Evolutionary conservation across 2,329 filamentous ascomycete species (phyloP).

Genomic region (Diaporthe amygdali): DNA sequence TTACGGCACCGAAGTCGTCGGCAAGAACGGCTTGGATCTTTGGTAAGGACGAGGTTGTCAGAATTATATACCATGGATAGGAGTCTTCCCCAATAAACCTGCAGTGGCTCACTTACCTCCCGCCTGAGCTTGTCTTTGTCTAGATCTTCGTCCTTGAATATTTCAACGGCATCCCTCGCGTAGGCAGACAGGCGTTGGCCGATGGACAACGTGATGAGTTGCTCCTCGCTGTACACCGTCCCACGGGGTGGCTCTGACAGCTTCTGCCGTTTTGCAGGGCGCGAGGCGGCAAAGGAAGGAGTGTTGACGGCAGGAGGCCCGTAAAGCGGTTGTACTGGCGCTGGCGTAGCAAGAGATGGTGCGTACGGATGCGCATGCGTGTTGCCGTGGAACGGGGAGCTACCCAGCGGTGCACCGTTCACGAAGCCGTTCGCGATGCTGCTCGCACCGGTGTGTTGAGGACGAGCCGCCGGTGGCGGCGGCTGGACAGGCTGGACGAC

Average conservation of each 20-base stretch:
- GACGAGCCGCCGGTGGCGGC: background rate
- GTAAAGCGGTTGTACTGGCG: background rate
- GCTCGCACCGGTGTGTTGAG: no score
- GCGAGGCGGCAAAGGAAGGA: background rate
- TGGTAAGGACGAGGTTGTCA: background rate
- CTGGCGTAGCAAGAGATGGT: no score
- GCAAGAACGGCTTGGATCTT: conserved; percentile 7
- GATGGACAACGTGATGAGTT: background rate
- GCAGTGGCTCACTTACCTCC: background rate
- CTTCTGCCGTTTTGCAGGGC: conserved; percentile 17
- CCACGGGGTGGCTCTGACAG: background rate
- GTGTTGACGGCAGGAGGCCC: background rate
- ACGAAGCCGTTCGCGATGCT: background rate
- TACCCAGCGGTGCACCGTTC: background rate
- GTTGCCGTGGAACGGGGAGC: background rate
- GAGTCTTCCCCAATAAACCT: background rate
- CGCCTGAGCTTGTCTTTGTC: background rate
- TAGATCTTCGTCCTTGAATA: background rate
- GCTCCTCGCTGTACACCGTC: background rate
- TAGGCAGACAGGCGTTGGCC: background rate
- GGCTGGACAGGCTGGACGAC: background rate
- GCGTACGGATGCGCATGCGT: background rate
- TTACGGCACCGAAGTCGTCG: background rate
- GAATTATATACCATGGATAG: background rate
- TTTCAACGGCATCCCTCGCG: background rate